phyloP scores from a whole-genome alignment of 495 filamentous ascomycete genomes.

The Hypoxylon lienhwacheense region DNA sequence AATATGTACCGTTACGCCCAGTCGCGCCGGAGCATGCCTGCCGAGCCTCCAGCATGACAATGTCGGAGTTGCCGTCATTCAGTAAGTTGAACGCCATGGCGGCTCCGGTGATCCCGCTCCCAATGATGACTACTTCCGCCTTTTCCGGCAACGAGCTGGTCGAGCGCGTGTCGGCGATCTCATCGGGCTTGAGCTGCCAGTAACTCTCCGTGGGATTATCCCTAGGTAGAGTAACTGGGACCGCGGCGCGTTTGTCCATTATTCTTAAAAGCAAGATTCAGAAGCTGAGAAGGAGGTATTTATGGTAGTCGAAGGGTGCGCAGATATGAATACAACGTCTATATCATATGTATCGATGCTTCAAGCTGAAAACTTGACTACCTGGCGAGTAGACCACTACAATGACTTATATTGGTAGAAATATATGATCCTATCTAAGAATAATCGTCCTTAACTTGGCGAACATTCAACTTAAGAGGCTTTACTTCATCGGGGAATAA shows the following conservation, averaged over 20 bases:
- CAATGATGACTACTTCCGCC: slow-evolving; percentile 65
- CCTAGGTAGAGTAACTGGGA: slow-evolving; percentile 54
- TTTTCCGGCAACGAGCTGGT: slow-evolving; percentile 48
- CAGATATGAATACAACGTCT: neutral
- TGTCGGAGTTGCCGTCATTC: slow-evolving; percentile 22
- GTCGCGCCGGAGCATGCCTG: slow-evolving; percentile 61
- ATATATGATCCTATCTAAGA: neutral
- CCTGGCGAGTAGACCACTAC: too few species aligned
- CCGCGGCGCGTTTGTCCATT: slow-evolving; percentile 51
- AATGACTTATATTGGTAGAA: too few species aligned
- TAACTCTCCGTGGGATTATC: slow-evolving; percentile 65
- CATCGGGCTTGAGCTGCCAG: slow-evolving; percentile 68
- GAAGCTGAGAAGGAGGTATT: neutral
- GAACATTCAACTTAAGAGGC: neutral
- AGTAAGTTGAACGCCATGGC: slow-evolving; percentile 62
- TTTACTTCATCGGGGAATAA: slow-evolving; percentile 13
- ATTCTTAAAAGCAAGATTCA: neutral
- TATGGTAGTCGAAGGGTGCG: neutral
- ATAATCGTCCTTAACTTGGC: neutral
- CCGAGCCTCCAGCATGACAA: slow-evolving; percentile 64
- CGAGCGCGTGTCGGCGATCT: slow-evolving; percentile 57
- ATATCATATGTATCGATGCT: too few species aligned
- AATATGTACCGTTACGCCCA: slow-evolving; percentile 56
- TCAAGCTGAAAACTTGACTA: too few species aligned
- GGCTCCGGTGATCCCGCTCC: slow-evolving; percentile 70